Percentiles rank a stretch among this genome's conserved stretches.
Conservation (phyloP, 768 basidiomycete species). For the Amylocystis lapponica region DNA sequence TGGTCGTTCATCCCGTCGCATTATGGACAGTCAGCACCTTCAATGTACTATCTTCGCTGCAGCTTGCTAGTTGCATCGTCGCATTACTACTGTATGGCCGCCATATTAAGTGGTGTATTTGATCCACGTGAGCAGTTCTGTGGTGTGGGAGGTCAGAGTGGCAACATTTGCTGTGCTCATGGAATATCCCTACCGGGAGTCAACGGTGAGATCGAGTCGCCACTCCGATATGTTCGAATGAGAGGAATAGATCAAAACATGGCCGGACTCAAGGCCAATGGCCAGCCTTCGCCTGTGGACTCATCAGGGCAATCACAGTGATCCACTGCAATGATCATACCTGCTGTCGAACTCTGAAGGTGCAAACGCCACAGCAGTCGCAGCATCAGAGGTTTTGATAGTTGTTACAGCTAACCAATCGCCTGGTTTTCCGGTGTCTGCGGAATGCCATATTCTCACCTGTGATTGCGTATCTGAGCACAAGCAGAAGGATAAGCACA, state of each 20-base stretch:
- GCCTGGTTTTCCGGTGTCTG: constrained; percentile 17
- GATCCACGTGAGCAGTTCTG: constrained; percentile 71
- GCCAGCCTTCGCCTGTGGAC: constrained; percentile 53
- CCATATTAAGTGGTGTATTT: constrained; percentile 82
- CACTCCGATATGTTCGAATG: constrained; percentile 34
- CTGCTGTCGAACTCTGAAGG: constrained; percentile 31
- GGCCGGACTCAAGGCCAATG: constrained; percentile 80
- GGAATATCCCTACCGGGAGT: constrained; percentile 41
- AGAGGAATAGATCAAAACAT: constrained; percentile 57
- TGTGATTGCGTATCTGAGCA: no score
- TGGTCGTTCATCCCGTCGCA: constrained; percentile 42
- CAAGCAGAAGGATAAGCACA: no score
- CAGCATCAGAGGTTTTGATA: constrained; percentile 68
- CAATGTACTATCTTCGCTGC: constrained; percentile 91
- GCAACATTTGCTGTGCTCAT: no score
- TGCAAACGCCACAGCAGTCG: constrained; percentile 75
- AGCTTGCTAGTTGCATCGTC: constrained; percentile 63
- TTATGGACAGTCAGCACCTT: constrained; percentile 63
- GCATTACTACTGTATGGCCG: constrained; percentile 37
- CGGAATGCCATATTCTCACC: constrained; percentile 79
- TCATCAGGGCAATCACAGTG: background rate
- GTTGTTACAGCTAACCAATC: constrained; percentile 56
- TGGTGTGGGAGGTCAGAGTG: no score
- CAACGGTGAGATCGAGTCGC: constrained; percentile 39
- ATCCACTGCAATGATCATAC: constrained; percentile 26